Conservation (phyloP, 202 grass and related monocot genomes). For the Eragrostis tef region DNA sequence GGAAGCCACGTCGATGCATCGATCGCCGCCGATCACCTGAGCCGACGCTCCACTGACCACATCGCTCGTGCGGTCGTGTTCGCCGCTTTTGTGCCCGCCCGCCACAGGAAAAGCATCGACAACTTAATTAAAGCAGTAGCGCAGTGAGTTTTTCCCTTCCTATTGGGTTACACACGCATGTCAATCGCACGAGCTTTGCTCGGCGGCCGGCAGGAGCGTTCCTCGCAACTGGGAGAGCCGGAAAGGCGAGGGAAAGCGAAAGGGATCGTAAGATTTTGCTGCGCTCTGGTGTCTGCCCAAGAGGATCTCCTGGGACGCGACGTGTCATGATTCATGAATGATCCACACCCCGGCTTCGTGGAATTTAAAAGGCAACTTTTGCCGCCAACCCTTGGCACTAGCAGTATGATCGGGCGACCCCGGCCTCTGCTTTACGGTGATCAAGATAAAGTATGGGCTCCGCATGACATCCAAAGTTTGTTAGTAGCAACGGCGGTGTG, state of each 20-base stretch:
- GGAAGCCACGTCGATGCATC: not conserved
- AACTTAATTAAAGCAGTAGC: not conserved
- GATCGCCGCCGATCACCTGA: too few species aligned
- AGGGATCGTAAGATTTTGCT: not conserved
- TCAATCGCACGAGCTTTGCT: not conserved
- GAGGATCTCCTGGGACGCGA: constrained; percentile 24
- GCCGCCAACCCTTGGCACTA: constrained; percentile 6
- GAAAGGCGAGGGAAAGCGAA: not conserved
- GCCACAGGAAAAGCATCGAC: not conserved
- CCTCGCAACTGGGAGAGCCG: not conserved
- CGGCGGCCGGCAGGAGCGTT: not conserved
- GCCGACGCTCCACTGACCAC: not conserved
- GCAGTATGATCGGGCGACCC: not conserved
- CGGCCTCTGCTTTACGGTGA: not conserved
- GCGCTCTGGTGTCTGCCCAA: not conserved
- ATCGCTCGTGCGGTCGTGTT: not conserved
- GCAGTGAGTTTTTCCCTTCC: not conserved
- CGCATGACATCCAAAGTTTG: not conserved
- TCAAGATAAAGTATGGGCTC: not conserved
- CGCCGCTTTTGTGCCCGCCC: not conserved
- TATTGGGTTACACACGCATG: not conserved
- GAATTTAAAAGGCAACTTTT: not conserved
- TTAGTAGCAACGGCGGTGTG: not conserved
- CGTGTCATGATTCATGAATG: constrained; percentile 5
- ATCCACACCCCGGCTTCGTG: not conserved